These are phyloP conservation scores for Aspergillus fumigatiaffinis DNA, from an alignment of 2,329 filamentous ascomycete species.

Conservation along the genomic window DNA sequence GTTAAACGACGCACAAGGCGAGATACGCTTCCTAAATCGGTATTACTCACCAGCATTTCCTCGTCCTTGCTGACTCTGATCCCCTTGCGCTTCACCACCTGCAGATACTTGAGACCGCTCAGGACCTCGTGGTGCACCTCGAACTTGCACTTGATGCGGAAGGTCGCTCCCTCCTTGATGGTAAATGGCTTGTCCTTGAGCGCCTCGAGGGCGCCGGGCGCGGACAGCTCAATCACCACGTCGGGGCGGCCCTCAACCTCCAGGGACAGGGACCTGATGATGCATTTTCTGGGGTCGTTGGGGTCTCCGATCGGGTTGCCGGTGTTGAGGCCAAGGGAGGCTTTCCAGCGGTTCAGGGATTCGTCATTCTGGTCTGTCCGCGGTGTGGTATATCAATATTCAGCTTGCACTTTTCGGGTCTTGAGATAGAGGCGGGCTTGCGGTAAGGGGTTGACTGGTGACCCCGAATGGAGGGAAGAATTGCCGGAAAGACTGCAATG, in stretches of 20 bases:
- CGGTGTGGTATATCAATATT: conserved; percentile 18
- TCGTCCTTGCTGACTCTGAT: conserved; percentile 87
- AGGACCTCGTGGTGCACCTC: conserved; percentile 96
- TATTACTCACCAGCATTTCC: conserved; percentile 83
- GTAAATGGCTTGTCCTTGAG: conserved; percentile 92
- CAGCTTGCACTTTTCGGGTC: not conserved
- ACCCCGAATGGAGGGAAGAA: not conserved
- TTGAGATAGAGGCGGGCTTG: not conserved
- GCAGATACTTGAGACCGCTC: conserved; percentile 91
- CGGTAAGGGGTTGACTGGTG: not conserved
- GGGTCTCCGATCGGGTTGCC: conserved; percentile 69
- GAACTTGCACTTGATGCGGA: conserved; percentile 92
- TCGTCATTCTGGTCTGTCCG: conserved; percentile 69
- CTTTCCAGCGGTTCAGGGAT: conserved; percentile 95
- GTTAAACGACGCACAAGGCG: not conserved
- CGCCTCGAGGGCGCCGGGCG: conserved; percentile 65
- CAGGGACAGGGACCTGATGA: conserved; percentile 87
- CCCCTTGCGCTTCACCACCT: conserved; percentile 86
- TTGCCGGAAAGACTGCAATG: not conserved
- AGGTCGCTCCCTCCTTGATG: conserved; percentile 92
- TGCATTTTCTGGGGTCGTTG: conserved; percentile 82
- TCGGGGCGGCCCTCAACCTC: conserved; percentile 77
- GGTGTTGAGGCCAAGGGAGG: conserved; percentile 79
- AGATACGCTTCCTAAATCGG: not conserved
- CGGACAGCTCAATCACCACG: conserved; percentile 82